These are phyloP conservation scores for Tagetes erecta DNA, from an alignment of 129 eudicot genomes.

Conservation along the genomic window DNA sequence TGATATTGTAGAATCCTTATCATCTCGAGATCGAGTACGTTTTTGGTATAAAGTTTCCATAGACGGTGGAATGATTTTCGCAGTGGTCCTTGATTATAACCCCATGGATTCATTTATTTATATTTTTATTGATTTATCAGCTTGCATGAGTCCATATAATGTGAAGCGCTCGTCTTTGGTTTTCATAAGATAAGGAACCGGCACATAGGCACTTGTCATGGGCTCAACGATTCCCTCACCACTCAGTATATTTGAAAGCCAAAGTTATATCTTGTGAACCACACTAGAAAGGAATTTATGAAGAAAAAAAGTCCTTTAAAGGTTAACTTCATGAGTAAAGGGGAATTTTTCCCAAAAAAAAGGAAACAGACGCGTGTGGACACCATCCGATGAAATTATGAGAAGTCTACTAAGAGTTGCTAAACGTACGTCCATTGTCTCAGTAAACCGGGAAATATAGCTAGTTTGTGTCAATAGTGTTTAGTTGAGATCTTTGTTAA, in stretches of 20 bases:
- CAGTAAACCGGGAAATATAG: conserved; percentile 9
- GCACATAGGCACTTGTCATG: conserved; percentile 27
- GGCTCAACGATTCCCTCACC: conserved; percentile 34
- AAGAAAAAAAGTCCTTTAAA: background rate
- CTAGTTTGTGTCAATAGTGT: background rate
- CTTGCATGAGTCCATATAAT: conserved; percentile 26
- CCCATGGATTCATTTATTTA: conserved; percentile 3
- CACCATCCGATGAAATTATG: conserved; percentile 22
- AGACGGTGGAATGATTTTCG: conserved; percentile 36
- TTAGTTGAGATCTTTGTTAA: conserved; percentile 20
- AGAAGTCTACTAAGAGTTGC: conserved; percentile 21
- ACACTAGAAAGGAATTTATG: conserved; percentile 35
- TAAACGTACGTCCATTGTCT: conserved; percentile 10
- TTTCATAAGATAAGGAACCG: background rate
- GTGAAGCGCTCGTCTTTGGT: background rate
- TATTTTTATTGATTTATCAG: background rate
- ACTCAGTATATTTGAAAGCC: conserved; percentile 34
- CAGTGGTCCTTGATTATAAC: conserved; percentile 33
- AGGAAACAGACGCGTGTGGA: conserved; percentile 40
- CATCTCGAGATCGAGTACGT: conserved; percentile 21
- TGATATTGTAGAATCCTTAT: conserved; percentile 57
- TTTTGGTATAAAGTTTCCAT: conserved; percentile 44
- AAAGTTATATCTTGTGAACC: conserved; percentile 36
- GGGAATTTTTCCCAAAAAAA: conserved; percentile 56
- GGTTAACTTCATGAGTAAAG: conserved; percentile 29